Conservation (phyloP, 2,329 filamentous ascomycete species). For the Sphaerulina populicola region DNA sequence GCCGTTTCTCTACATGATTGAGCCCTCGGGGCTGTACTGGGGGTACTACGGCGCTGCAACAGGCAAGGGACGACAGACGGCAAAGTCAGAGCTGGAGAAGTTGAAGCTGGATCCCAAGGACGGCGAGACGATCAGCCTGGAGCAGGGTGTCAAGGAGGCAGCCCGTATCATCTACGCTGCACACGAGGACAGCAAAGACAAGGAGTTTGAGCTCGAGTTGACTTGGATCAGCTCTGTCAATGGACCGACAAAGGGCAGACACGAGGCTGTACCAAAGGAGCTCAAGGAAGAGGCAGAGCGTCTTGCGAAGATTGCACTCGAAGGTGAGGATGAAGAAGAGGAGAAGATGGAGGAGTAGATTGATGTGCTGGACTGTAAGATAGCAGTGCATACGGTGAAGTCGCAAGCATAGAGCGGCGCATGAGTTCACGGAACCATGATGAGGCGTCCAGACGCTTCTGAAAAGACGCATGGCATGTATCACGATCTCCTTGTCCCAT, state of each 20-base stretch:
- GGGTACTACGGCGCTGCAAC: constrained; percentile 97
- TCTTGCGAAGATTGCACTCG: constrained; percentile 81
- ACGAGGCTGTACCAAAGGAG: constrained; percentile 87
- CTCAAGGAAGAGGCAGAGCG: constrained; percentile 85
- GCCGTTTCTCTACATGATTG: constrained; percentile 96
- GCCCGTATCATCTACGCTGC: constrained; percentile 95
- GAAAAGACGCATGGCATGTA: constrained; percentile 5
- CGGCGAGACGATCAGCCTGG: constrained; percentile 65
- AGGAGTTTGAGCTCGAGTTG: constrained; percentile 99
- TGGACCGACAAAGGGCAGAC: constrained; percentile 84
- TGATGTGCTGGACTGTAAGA: constrained; percentile 13
- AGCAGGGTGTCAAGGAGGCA: constrained; percentile 90
- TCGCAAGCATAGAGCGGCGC: constrained; percentile 12
- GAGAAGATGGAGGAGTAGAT: constrained; percentile 23
- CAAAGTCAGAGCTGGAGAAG: constrained; percentile 98
- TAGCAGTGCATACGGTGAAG: constrained; percentile 16
- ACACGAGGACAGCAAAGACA: constrained; percentile 98
- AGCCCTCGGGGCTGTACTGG: constrained; percentile 95
- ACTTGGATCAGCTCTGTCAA: constrained; percentile 84
- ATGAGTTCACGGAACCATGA: constrained; percentile 1
- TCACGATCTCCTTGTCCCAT: not conserved
- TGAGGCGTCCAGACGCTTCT: not conserved
- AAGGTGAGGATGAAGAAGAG: constrained; percentile 67
- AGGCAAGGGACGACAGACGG: constrained; percentile 90
- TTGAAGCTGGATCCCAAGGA: constrained; percentile 60